Evolutionary conservation across 2,329 filamentous ascomycete species (phyloP), one percentile per base, ranked within the genome.

Genomic region (Berkeleyomyces basicola): DNA sequence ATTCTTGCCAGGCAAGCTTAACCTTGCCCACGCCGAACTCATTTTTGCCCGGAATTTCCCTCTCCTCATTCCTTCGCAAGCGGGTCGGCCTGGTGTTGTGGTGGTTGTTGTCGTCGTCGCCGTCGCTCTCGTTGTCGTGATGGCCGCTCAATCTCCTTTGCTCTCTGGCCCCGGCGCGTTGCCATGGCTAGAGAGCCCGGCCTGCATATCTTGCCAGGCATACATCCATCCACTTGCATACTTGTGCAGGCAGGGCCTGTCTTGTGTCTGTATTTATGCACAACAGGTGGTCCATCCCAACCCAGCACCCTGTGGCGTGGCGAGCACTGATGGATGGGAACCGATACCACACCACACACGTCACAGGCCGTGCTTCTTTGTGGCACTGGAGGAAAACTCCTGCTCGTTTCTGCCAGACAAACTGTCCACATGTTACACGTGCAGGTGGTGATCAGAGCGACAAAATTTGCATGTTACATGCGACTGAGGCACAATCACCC

Each of bases 111-210:
- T 31, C 16, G 33, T 51, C 33, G 33, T 16, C 16, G n/a, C 47
- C 33, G 33, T 16, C 16, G n/a, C 47, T n/a, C 16, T 40, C 36
- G 2, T 16, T 37, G 23, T 58, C 36, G 37, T 40, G 11, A 58
- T 23, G n/a, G 36, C 11, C 42, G 10, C 40, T 47, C 43, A 59
- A 46, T 59, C 36, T 16, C 44, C 42, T 47, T 37, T 44, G 11
- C 46, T 46, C 42, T 47, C 31, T 47, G 40, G 44, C 44, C 58
- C 58, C 58, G 36, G 58, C 58, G 43, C 58, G 58, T 59, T 59
- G 58, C 58, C 11, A 59, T 59, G 47, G 58, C 58, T 59, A 59
- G 44, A 46, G 36, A 46, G 36, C 44, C 31, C 11, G 14, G 58
- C 58, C 23, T 59, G 58, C 58, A 59, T 59, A 59, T 59, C 37